A percentile compares a stretch with the other conserved stretches of the same genome.
Conservation (phyloP, 805 yeast species). For the Saturnispora gosingensis region DNA sequence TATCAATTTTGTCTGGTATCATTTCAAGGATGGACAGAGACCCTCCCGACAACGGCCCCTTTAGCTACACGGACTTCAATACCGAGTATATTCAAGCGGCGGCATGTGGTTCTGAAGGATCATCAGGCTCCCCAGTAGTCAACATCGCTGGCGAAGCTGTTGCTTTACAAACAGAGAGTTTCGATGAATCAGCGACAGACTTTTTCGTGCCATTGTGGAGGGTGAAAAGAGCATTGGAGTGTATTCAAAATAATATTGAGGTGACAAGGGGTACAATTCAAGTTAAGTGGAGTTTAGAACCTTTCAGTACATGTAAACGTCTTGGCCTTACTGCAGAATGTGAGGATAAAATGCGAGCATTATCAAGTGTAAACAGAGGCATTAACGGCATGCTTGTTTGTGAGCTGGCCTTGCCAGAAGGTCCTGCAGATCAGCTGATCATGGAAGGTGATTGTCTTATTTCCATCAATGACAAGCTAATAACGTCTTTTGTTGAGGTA, state of each 20-base stretch:
- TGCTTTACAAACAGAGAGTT: conserved; percentile 92
- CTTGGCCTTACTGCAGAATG: conserved; percentile 71
- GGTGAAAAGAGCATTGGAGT: conserved; percentile 69
- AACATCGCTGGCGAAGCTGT: conserved; percentile 79
- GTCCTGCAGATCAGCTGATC: conserved; percentile 66
- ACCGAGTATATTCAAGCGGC: conserved; percentile 95
- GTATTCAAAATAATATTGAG: conserved; percentile 48
- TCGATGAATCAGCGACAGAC: conserved; percentile 85
- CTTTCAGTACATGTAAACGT: conserved; percentile 85
- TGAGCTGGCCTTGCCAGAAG: conserved; percentile 70
- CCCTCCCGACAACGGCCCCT: conserved; percentile 86
- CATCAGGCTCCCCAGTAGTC: conserved; percentile 92
- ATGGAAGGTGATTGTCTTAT: conserved; percentile 82
- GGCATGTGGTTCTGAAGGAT: conserved; percentile 94
- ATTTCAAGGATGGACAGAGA: conserved; percentile 80
- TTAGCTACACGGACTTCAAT: conserved; percentile 86
- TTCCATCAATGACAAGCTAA: conserved; percentile 54
- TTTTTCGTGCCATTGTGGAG: conserved; percentile 81
- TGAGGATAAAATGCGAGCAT: conserved; percentile 53
- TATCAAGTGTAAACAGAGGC: conserved; percentile 45
- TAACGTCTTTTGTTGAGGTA: conserved; percentile 67
- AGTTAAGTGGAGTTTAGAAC: conserved; percentile 78
- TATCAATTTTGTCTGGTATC: conserved; percentile 82
- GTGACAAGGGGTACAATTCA: conserved; percentile 89
- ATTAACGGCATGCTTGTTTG: conserved; percentile 78